Evolutionary conservation across 805 yeast species (phyloP).

Genomic region (Yarrowia sp.): DNA sequence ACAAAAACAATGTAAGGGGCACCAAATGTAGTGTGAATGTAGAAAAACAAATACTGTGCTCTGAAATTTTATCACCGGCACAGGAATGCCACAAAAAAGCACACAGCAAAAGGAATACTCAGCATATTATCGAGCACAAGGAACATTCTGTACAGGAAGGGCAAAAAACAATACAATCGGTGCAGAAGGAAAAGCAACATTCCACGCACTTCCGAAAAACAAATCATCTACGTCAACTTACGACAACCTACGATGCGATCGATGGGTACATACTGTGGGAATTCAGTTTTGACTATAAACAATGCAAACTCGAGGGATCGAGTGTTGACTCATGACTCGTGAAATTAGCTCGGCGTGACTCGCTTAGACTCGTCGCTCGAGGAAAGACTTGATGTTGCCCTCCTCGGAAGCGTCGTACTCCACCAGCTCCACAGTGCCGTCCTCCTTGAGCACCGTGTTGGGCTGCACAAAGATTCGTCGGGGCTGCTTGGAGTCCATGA

Average conservation of each 20-base stretch:
- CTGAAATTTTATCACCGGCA: neutral
- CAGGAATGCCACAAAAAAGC: too few species aligned
- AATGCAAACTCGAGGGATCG: neutral
- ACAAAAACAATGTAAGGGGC: neutral
- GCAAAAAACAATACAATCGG: neutral
- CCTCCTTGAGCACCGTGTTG: conserved; percentile 53
- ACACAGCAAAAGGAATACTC: too few species aligned
- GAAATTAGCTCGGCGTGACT: too few species aligned
- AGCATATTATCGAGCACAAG: too few species aligned
- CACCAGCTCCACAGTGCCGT: conserved; percentile 50
- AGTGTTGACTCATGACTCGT: too few species aligned
- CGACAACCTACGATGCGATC: neutral
- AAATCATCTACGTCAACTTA: neutral
- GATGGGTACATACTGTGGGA: too few species aligned
- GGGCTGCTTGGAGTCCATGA: conserved; percentile 71
- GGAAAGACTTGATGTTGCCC: conserved; percentile 78
- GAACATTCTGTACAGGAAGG: neutral
- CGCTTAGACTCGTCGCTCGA: conserved; percentile 50
- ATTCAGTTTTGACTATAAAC: neutral
- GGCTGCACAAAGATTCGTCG: conserved; percentile 83
- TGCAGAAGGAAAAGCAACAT: neutral
- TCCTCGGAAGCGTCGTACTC: conserved; percentile 72
- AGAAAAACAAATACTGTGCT: neutral
- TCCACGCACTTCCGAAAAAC: neutral
- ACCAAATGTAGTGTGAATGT: neutral